These are phyloP conservation scores for Chlorella sp. DNA, from an alignment of 139 green algal genomes.

Conservation along the genomic window DNA sequence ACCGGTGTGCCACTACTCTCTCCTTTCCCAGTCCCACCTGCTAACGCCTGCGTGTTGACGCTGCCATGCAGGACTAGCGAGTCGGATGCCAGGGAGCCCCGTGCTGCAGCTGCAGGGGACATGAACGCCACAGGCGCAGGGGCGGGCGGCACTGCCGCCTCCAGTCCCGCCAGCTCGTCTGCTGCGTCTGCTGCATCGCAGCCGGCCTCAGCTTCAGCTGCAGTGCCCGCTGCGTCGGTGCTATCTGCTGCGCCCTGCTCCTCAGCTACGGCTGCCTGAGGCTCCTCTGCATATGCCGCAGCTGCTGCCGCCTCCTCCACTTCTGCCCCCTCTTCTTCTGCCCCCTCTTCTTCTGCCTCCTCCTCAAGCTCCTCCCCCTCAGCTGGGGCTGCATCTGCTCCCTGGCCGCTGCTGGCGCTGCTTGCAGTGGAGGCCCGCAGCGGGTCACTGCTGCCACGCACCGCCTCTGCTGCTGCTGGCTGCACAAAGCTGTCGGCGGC, in stretches of 20 bases:
- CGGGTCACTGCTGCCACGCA: neutral
- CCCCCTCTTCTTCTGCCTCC: too few relatives aligned
- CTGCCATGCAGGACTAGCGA: slow-evolving; percentile 12
- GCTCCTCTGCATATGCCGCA: neutral
- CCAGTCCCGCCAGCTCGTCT: neutral
- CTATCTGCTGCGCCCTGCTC: neutral
- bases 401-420: neutral
- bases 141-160: neutral
- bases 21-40: neutral
- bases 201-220: too few relatives aligned
- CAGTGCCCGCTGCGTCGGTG: neutral
- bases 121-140: too few relatives aligned
- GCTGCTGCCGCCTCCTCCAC: neutral
- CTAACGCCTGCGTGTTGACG: neutral
- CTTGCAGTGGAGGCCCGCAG: neutral
- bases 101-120: neutral
- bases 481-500: neutral
- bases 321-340: neutral
- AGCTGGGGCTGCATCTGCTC: neutral
- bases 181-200: too few relatives aligned
- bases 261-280: neutral
- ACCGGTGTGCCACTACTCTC: too few relatives aligned
- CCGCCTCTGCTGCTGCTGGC: neutral
- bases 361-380: neutral
- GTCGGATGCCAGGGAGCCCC: neutral